Conservation (phyloP, 148 eudicot genomes). For the Drosera capensis region DNA sequence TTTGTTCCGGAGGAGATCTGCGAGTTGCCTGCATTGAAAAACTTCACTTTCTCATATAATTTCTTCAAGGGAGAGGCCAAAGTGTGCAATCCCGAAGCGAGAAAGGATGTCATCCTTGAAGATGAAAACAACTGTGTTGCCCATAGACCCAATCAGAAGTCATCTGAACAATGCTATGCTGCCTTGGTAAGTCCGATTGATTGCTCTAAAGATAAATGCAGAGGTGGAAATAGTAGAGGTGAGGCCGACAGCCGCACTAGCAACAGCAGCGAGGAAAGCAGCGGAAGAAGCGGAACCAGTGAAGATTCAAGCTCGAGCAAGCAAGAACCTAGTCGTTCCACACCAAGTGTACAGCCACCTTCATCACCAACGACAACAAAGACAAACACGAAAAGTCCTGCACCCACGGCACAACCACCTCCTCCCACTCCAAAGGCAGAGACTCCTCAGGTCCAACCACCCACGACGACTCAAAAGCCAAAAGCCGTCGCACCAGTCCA, state of each 20-base stretch:
- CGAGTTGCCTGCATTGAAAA: conserved; percentile 17
- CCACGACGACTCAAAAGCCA: neutral
- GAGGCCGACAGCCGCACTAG: neutral
- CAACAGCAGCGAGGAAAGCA: neutral
- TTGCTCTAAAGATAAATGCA: conserved; percentile 24
- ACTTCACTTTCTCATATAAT: conserved; percentile 21
- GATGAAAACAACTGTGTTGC: conserved; percentile 35
- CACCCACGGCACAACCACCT: conserved; percentile 5
- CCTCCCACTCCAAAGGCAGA: neutral
- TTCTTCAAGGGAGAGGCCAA: conserved; percentile 21
- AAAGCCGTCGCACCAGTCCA: neutral
- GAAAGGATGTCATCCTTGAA: conserved; percentile 6
- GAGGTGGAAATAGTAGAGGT: conserved; percentile 5
- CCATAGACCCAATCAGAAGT: conserved; percentile 19
- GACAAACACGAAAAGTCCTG: neutral
- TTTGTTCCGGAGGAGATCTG: conserved; percentile 26
- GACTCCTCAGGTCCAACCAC: neutral
- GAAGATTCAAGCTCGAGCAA: neutral
- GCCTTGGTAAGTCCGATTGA: conserved; percentile 19
- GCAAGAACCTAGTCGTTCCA: neutral
- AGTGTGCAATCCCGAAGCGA: conserved; percentile 9
- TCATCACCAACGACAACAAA: neutral
- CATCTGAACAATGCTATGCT: conserved; percentile 14
- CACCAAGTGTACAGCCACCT: neutral
- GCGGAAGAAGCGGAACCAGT: too few relatives aligned